Base-by-base conservation (phyloP, 2,329 filamentous ascomycete species). In the Alternaria dauci region DNA sequence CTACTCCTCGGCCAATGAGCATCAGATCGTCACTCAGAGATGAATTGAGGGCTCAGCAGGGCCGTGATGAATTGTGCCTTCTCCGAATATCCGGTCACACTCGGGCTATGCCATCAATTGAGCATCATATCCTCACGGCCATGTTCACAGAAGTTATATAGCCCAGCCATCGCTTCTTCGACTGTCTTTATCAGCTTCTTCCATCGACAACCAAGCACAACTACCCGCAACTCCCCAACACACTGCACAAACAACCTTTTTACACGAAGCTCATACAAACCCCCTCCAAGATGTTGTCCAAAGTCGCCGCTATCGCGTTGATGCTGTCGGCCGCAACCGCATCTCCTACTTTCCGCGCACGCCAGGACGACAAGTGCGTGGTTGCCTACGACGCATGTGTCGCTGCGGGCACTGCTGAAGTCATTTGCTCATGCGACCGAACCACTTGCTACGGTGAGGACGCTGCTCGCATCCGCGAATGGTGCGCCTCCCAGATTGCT, bases 361-460 rank as follows among this genome's bases (percentile, higher is more conserved):
- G 60, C 11, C 46, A 58, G 32, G 52, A 58, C 38, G 38, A 41
- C 26, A 38, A 54, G 16, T 65, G 62, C 46, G 57, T 58, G 28
- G 38, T 46, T 12, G 52, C 60, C 26, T 66, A 61, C 54, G 54
- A 58, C 23, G 32, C 60, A 0, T 66, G 63, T 43, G 25, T 63
- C 20, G 63, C 57, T 7, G 59, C 63, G 16, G 63, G 63, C 7
- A 57, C 54, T 23, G 60, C 61, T 43, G 26, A 61, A n/a, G 63
- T 63, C 20, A 58, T 61, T 16, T 66, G 63, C 36, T 39, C 38
- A 8, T 66, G 63, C 48, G 56, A 59, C 23, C 48, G 59, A 1
- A 41, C 51, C n/a, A 20, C 58, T 11, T 66, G 63, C n/a, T 9
- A 50, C 3, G 63, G 63, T 12, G 55, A 66, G 28, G 63, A 66